Evolutionary conservation across 371 early-diverging fungal genomes (phyloP).

Genomic region (Nosema granulosis): DNA sequence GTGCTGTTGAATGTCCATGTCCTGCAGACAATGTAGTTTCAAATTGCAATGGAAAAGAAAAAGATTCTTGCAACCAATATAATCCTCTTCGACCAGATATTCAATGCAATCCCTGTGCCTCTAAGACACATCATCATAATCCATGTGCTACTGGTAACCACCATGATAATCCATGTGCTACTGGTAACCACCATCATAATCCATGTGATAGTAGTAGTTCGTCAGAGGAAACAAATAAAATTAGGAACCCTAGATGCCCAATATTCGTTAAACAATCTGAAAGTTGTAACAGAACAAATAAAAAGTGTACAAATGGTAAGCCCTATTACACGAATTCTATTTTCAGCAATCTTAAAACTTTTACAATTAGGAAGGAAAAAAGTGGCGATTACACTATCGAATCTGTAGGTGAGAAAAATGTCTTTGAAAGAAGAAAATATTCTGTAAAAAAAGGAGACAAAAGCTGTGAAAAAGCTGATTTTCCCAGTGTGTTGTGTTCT

Average conservation of each 20-base stretch:
- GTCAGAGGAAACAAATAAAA: too few species aligned
- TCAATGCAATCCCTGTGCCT: too few species aligned
- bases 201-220: too few species aligned
- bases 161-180: too few species aligned
- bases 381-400: background rate
- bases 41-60: background rate
- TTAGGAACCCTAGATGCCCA: background rate
- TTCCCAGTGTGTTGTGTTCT: background rate
- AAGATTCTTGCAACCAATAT: background rate
- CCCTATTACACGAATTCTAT: background rate
- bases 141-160: too few species aligned
- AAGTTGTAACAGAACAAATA: background rate
- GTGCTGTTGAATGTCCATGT: conserved; percentile 9
- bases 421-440: background rate
- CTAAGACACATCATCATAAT: too few species aligned
- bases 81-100: too few species aligned
- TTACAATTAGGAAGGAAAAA: background rate
- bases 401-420: background rate
- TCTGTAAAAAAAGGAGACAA: background rate
- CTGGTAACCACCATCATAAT: too few species aligned
- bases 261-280: background rate
- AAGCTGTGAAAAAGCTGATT: background rate
- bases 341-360: background rate
- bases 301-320: background rate
- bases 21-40: background rate